Base-by-base conservation (phyloP, 2,329 filamentous ascomycete species). In the Calonectria honghensis region DNA sequence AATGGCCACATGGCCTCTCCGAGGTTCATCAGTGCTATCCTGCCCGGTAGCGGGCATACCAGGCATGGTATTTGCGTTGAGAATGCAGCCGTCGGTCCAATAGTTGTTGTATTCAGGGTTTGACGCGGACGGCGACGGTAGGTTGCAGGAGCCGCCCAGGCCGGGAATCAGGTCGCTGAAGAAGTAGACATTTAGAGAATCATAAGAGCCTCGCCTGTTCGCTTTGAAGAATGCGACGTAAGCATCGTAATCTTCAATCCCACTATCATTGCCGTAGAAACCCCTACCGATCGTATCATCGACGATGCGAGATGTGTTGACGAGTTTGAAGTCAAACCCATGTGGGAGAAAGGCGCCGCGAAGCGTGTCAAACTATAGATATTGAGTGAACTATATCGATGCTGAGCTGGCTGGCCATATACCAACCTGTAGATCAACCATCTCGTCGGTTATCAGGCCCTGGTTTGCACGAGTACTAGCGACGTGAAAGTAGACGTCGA, bases 1-100 rank as follows among this genome's bases (percentile, higher is more conserved):
- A 29, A 72, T 72, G 29, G 69, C 63, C 37, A 72, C 69, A 32
- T 72, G 69, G n/a, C 69, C 69, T 48, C 16, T 72, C 5, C 69
- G 69, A 59, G 69, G 61, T 31, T 72, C 63, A 16, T 61, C 39
- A 14, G 61, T 72, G 69, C 69, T 72, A 18, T 72, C 69, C 4
- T 67, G 4, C 39, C 69, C 61, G 6, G n/a, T 45, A 48, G 69
- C 59, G 6, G 69, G 69, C 69, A 72, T 72, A 31, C 63, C 69
- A 50, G 69, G 69, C 69, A 72, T 66, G n/a, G 69, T 67, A 37
- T 72, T 72, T 67, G 61, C 69, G 16, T 72, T 72, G 37, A 72
- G 45, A 67, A 72, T 72, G n/a, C 69, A 72, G 37, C 69, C 69
- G 32, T 72, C 69, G 16, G n/a, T 41, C 69, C 69, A 72, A 31